phyloP scores from a whole-genome alignment of 768 basidiomycete genomes.

The Trametes cingulata region DNA sequence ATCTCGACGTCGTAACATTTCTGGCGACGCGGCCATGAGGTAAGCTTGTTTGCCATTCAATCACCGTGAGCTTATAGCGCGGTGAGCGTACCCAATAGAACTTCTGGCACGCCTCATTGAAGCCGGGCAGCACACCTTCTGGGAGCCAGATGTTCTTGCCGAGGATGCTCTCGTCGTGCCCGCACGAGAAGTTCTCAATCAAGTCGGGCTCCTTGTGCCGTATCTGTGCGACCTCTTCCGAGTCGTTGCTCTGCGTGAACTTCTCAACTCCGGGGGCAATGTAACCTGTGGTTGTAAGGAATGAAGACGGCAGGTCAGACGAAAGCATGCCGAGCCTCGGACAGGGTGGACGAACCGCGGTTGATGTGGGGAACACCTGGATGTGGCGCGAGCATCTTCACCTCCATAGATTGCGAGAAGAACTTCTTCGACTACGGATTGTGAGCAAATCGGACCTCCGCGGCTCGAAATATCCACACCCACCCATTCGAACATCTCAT shows the following conservation, averaged over 20 bases:
- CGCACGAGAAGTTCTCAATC: conserved; percentile 55
- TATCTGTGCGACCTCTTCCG: conserved; percentile 28
- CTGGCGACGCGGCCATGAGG: conserved; percentile 22
- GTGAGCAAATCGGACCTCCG: too few relatives aligned
- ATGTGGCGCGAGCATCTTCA: conserved; percentile 35
- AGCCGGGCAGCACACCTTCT: conserved; percentile 50
- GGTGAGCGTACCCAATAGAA: conserved; percentile 44
- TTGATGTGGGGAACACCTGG: conserved; percentile 33
- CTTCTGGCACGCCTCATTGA: conserved; percentile 49
- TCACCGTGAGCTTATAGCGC: too few relatives aligned
- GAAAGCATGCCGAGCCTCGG: background rate
- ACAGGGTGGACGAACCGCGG: conserved; percentile 22
- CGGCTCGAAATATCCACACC: too few relatives aligned
- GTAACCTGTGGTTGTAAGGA: conserved; percentile 22
- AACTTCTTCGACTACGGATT: conserved; percentile 28
- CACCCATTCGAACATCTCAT: conserved; percentile 33
- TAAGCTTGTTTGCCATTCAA: too few relatives aligned
- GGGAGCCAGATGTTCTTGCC: conserved; percentile 60
- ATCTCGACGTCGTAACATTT: conserved; percentile 43
- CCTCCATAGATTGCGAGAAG: conserved; percentile 30
- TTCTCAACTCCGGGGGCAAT: conserved; percentile 33
- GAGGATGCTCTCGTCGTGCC: conserved; percentile 41
- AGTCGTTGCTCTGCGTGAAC: conserved; percentile 33
- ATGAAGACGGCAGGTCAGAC: too few relatives aligned
- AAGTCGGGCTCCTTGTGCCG: conserved; percentile 37